Conservation (phyloP, 2,329 filamentous ascomycete species). For the Alternaria novae-zelandiae region DNA sequence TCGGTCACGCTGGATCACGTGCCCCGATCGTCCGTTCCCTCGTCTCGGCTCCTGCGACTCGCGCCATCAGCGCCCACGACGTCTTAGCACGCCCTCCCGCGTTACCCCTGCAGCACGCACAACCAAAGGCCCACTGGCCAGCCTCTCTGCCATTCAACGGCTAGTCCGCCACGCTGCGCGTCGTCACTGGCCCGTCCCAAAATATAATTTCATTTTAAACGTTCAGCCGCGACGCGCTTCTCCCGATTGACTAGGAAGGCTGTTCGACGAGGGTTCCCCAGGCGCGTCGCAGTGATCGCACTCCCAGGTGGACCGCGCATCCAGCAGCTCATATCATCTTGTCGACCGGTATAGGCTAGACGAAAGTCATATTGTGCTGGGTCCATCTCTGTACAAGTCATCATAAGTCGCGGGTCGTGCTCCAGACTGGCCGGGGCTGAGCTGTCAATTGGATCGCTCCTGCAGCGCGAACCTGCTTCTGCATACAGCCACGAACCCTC, state of each 20-base stretch:
- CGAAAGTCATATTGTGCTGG: constrained; percentile 19
- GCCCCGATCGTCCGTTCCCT: background rate
- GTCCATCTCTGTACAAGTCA: constrained; percentile 21
- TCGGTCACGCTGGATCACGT: constrained; percentile 4
- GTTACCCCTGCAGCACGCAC: constrained; percentile 29
- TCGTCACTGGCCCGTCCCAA: constrained; percentile 43
- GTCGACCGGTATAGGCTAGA: constrained; percentile 1
- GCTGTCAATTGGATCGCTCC: constrained; percentile 43
- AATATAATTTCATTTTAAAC: constrained; percentile 38
- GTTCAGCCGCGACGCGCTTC: constrained; percentile 35
- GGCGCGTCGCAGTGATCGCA: constrained; percentile 25
- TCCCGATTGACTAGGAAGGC: constrained; percentile 27
- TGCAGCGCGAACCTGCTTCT: constrained; percentile 40
- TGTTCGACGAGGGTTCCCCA: constrained; percentile 31
- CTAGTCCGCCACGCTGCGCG: constrained; percentile 26
- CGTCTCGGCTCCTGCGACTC: background rate
- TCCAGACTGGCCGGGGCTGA: constrained; percentile 26
- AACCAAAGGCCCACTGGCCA: constrained; percentile 25
- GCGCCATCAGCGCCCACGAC: background rate
- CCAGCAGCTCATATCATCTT: background rate
- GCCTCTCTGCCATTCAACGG: constrained; percentile 21
- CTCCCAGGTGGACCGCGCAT: constrained; percentile 15
- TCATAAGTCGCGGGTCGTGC: constrained; percentile 33
- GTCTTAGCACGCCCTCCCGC: constrained; percentile 21
- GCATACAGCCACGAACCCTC: constrained; percentile 28